These are phyloP conservation scores for Diplodia corticola DNA, from an alignment of 2,329 filamentous ascomycete genomes.

Conservation along the genomic window DNA sequence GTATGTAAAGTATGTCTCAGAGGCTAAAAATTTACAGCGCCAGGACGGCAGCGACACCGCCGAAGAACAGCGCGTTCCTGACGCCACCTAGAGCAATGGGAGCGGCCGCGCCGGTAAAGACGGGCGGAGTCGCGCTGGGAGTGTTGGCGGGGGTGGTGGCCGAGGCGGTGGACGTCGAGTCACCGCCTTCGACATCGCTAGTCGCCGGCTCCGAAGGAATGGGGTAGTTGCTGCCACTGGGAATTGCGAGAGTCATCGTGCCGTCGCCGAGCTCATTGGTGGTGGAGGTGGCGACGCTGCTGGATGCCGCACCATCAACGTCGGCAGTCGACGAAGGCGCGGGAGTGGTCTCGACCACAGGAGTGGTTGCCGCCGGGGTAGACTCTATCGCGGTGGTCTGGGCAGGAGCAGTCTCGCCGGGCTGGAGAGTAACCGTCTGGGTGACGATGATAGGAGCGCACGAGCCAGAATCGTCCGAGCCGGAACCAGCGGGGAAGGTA, in stretches of 20 bases:
- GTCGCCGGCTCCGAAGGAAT: constrained; percentile 6
- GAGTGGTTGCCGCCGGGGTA: not conserved
- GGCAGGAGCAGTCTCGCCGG: constrained; percentile 11
- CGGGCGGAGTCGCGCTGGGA: not conserved
- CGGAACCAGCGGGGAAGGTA: not conserved
- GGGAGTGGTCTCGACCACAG: not conserved
- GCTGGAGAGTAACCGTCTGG: constrained; percentile 5
- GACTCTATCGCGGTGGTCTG: not conserved
- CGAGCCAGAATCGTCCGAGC: not conserved
- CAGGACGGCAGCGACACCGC: constrained; percentile 6
- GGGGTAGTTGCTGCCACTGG: not conserved
- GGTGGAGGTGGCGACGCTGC: not conserved
- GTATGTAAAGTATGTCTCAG: not conserved
- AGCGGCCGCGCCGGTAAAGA: constrained; percentile 1
- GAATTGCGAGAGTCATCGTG: not conserved
- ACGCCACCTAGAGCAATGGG: not conserved
- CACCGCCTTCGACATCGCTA: constrained; percentile 8
- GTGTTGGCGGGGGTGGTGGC: constrained; percentile 5
- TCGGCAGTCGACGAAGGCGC: not conserved
- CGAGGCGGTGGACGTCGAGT: constrained; percentile 1
- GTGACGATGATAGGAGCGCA: constrained; percentile 5
- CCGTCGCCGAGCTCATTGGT: constrained; percentile 7
- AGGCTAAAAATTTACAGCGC: not conserved
- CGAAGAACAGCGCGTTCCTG: constrained; percentile 13
- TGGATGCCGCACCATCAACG: constrained; percentile 1